Base-by-base conservation (phyloP, 257 asterid genomes). In the Scutellaria minor region DNA sequence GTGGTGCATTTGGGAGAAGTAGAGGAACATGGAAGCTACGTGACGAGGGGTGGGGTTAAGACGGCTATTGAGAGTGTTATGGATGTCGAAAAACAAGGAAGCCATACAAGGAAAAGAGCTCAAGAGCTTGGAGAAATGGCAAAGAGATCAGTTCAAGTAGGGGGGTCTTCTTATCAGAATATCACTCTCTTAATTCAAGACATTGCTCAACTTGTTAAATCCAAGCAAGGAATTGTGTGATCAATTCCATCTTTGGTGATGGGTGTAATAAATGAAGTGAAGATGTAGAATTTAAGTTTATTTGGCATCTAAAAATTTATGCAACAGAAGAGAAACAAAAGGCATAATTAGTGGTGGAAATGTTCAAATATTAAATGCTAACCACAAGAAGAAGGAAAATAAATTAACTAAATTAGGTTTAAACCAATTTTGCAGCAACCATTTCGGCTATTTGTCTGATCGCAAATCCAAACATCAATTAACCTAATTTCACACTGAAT, bases 111-210 rank as follows among this genome's bases (percentile, higher is more conserved):
- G 68, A 62, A 57, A 42, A 76, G 79, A 42, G 89, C 89, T 0
- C 62, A 52, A 63, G 53, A 66, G 18, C 20, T 86, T 40, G 78
- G 78, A 9, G 76, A 74, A 60, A 68, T 20, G 83, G 87, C 87
- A 0, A 80, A 7, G 54, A 77, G 27, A 6, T 63, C 86, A 6
- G 9, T 68, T 0, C 82, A 80, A 53, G 79, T 72, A 65, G 86
- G 82, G 9, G 86, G 87, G 6, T 77, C 89, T 6, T 82, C 92
- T 70, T n/a, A 37, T 45, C 5, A 40, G 13, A 77, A 84, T 3
- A 45, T 77, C 20, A 72, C 35, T 31, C 14, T 55, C 41, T 9
- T 86, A 47, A 86, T 64, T 0, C 75, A 77, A 57, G 81, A 82
- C 27, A 45, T 83, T 12, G 78, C 59, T 9, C 68, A 45, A 37